Base-by-base conservation (phyloP, 805 yeast genomes). In the Kodamaea hsintzibuensis region DNA sequence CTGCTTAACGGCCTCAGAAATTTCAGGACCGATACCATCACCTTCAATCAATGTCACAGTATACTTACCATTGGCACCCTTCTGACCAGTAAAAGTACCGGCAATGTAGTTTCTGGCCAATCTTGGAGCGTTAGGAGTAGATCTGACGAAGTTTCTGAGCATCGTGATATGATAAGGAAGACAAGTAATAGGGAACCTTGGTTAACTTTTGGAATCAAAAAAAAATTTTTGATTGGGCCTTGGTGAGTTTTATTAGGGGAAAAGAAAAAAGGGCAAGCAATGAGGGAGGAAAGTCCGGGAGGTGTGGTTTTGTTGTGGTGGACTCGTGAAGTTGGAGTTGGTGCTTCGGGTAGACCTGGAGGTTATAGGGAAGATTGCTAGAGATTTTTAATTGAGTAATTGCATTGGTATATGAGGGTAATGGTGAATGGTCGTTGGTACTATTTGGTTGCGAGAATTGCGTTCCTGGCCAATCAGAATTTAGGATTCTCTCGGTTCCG, bases 1-100 rank as follows among this genome's bases (percentile, higher is more conserved):
- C 61, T 88, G 83, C 80, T 92, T 89, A 62, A 95, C 98, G 50
- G 98, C 89, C 66, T 89, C 84, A 61, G 98, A 88, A 72, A 95
- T 95, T 76, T 95, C 99, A 50, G 86, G 82, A 65, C 99, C 99
- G 63, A 93, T 91, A 82, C 99, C 99, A 71, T 93, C 98, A 78
- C 98, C 98, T 78, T 92, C 98, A 66, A 95, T 93, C 79, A 95
- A 81, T 45, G 99, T 93, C 59, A 95, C 99, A 52, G 90, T 84
- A 79, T 85, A 93, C 67, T 88, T 89, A 60, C 98, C 98, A 58
- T 88, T 83, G 57, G 86, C 77, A 57, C 82, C 82, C 69, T 83
- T 84, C 60, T 71, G 43, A 59, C 90, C 89, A 59, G 84, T 79
- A 76, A 80, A 85, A 70, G 84, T 86, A 58, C 80, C 80, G 63